phyloP scores from a whole-genome alignment of 352 stramenopile genomes.

The Globisporangium takayamanum region DNA sequence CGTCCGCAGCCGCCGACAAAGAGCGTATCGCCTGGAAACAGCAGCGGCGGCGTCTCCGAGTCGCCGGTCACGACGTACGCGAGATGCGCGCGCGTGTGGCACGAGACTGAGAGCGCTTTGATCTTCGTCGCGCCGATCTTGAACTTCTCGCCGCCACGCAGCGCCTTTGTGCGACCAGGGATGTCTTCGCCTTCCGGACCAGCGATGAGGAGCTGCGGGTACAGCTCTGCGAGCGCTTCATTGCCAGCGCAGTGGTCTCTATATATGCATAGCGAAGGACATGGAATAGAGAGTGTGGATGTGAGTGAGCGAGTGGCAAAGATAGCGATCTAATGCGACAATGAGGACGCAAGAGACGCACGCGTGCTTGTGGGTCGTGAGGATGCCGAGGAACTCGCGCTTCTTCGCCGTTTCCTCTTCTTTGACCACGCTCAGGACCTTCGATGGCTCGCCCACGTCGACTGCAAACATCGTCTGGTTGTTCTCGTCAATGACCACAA shows the following conservation, averaged over 20 bases:
- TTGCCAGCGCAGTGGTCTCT: conserved; percentile 84
- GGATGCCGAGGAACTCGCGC: conserved; percentile 75
- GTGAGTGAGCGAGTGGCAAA: too few relatives aligned
- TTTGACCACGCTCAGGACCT: conserved; percentile 58
- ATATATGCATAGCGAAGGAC: neutral
- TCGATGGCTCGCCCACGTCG: conserved; percentile 56
- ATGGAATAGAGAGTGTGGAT: neutral
- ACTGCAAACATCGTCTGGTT: conserved; percentile 84
- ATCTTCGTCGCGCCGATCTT: conserved; percentile 68
- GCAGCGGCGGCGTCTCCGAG: conserved; percentile 53
- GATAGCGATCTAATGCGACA: neutral
- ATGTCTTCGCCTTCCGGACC: conserved; percentile 75
- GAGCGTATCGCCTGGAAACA: conserved; percentile 88
- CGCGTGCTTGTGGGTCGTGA: conserved; percentile 93
- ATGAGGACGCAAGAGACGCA: conserved; percentile 22
- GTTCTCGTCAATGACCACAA: conserved; percentile 69
- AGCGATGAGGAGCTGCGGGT: conserved; percentile 58
- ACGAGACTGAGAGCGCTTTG: conserved; percentile 70
- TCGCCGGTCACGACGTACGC: conserved; percentile 85
- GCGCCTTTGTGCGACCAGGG: conserved; percentile 49
- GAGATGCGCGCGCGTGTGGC: conserved; percentile 80
- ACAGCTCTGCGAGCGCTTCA: conserved; percentile 48
- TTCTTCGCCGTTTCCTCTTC: conserved; percentile 62
- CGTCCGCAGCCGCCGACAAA: conserved; percentile 79
- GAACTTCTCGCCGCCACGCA: conserved; percentile 81